Base-by-base conservation (phyloP, 345 rosid species). In the Eucalyptus pauciflora region DNA sequence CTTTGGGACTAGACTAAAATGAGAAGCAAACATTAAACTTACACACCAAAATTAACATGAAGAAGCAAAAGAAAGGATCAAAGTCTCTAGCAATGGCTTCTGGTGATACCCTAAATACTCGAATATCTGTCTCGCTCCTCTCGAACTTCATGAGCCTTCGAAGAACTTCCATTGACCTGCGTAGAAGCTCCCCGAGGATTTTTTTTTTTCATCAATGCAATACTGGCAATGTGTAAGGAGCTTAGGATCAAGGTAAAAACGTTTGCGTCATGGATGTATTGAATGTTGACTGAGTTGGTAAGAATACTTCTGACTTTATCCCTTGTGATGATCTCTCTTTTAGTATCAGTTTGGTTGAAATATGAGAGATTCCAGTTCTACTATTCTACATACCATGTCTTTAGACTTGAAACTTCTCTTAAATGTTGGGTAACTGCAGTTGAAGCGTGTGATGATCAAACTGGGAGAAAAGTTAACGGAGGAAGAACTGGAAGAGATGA, bases 401-500 rank as follows among this genome's bases (percentile, higher is more conserved):
- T 18, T 15, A 31, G 60, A 56, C 64, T 11, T 37, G 33, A 86
- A 13, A n/a, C 43, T 52, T 15, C 64, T 87, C n/a, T 46, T 41
- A 50, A 50, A 18, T 33, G 41, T 41, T 46, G 86, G 49, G 13
- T 80, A 43, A 43, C n/a, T 91, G 90, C 94, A 94, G 96, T 50
- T 94, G 93, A 94, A 94, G 91, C 90, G 88, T 17, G 95, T 90
- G 50, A 94, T 95, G 97, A 89, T 92, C 49, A 92, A 91, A 48
- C 62, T 94, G 27, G 97, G 96, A 49, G 96, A 92, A 91, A 95
- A 88, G 45, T 51, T 92, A 85, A 92, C 94, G 45, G 95, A 93
- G 18, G 94, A 94, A 88, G 96, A 95, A 91, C 12, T 92, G 7
- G 93, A 93, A 54, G 90, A 90, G 89, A 95, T 95, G 96, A 89